Evolutionary conservation across 2,329 filamentous ascomycete species (phyloP), one percentile per base, ranked within the genome.

Genomic region (Colletotrichum sp.): DNA sequence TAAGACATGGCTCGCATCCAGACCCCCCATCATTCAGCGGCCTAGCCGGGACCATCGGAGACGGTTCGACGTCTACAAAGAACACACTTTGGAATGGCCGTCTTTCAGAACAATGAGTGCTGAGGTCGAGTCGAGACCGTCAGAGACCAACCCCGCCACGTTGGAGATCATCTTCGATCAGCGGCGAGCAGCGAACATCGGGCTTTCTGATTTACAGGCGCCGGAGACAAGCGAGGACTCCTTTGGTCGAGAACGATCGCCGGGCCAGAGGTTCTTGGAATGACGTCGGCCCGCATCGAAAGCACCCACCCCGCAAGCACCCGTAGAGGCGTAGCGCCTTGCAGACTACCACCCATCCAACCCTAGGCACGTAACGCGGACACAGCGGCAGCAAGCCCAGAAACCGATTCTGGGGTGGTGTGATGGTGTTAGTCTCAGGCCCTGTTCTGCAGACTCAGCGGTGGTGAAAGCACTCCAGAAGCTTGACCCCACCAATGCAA

Each of bases 71-170:
- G 21, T 64, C 36, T 26, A 68, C 24, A 68, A 73, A 76, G 64
- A 76, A 76, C 6, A 49, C 57, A 73, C n/a, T 44, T 63, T 68
- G 16, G 26, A 57, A 28, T 64, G 63, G 55, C 63, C 44, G 30
- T 18, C 44, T 44, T 76, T 21, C 32, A 68, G 73, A 59, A 76
- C 73, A 76, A 76, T 68, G 70, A 73, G n/a, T 64, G 28, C 13
- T 18, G 34, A 32, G 24, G 34, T 57, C 18, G 44, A 34, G 70
- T 73, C 57, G 63, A 76, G 73, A 68, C 69, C 73, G 59, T 64
- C 57, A 24, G 32, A 73, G 73, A 63, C 64, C 57, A 49, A 30
- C 64, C 32, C 63, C 73, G 64, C 70, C 73, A 52, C 70, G 34
- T 30, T 57, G 70, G 28, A 15, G 70, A 73, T 73, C 73, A 18